Base-by-base conservation (phyloP, 2,329 filamentous ascomycete genomes). In the Pseudogymnoascus sp. region DNA sequence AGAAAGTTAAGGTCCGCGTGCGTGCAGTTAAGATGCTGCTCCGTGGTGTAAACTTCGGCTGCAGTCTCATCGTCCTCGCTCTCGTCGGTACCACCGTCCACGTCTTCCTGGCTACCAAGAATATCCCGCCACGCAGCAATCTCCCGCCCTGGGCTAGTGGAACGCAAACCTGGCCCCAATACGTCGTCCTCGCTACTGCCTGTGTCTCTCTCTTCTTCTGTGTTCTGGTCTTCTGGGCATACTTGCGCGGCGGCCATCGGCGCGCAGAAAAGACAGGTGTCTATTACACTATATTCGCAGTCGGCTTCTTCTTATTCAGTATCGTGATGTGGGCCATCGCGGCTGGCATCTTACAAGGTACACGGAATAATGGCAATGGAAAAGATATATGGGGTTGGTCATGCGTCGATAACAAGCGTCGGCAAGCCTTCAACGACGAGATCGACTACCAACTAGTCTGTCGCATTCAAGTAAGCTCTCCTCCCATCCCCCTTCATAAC, bases 371-470 rank as follows among this genome's bases (percentile, higher is more conserved):
- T 73, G 85, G 85, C 72, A 79, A 85, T 68, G 90, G 89, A 72
- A 86, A 96, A 76, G 95, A 99, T 76, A 85, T 99, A 76, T 99
- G 95, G 95, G 93, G 93, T 65, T 99, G 95, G 95, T 86, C 91
- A n/a, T 99, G 95, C 76, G 88, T 93, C 64, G 84, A 96, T 71
- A 97, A 97, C 75, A 86, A 87, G 68, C 87, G 93, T 66, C 80
- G 87, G 63, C 77, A 91, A 61, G 79, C 96, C 62, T 97, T 93
- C 75, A 74, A 85, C 66, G 81, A 93, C 64, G 87, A 95, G 71
- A 84, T 99, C 70, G 83, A 95, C 77, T 99, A 97, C 77, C 86
- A 86, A 26, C 87, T 99, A 61, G 83, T 97, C 69, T 99, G 95
- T 80, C 89, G 93, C 71, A 85, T 99, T 71, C 87, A 90, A 80